Evolutionary conservation across 495 filamentous ascomycete genomes (phyloP), one percentile per base, ranked within the genome.

Genomic region (Penicillium dipodomyicola): DNA sequence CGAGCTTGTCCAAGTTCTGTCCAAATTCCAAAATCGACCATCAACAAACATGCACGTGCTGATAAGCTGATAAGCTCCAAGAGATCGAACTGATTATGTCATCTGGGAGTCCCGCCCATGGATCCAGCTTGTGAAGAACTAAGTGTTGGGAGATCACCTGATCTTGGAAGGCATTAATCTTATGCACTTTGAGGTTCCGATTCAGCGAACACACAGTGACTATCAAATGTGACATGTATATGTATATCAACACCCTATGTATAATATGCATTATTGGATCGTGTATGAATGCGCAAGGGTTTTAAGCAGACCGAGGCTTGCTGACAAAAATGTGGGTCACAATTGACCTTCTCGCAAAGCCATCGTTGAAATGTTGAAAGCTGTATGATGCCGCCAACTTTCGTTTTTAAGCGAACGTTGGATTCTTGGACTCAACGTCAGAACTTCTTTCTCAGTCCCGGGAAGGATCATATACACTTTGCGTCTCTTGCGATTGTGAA

Each of bases 31-130:
- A 51, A 52, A 17, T 41, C 22, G 29, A 9, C 23, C 22, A 15
- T 46, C 52, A 54, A 54, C 42, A 46, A 54, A 54, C 52, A 54
- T 5, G n/a, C 52, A 54, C 52, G 52, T 54, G 52, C 8, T 22
- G 52, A 54, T 54, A 54, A 54, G 42, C n/a, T 5, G 40, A 52
- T 33, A 49, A 35, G n/a, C n/a, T n/a, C n/a, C n/a, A n/a, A n/a
- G n/a, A 9, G 23, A 7, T 41, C 6, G 2, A 45, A 0, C 35
- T 17, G 35, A 39, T 39, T 39, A 39, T 39, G 35, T 39, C 35
- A 39, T 8, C 22, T 22, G 22, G 22, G 22, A 22, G 22, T 22
- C n/a, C n/a, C n/a, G n/a, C 30, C 23, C 23, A 25, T 25, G 23
- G n/a, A n/a, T n/a, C n/a, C 23, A 25, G 5, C 23, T 25, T 25